phyloP scores from a whole-genome alignment of 805 yeast genomes.

The Hanseniaspora occidentalis region DNA sequence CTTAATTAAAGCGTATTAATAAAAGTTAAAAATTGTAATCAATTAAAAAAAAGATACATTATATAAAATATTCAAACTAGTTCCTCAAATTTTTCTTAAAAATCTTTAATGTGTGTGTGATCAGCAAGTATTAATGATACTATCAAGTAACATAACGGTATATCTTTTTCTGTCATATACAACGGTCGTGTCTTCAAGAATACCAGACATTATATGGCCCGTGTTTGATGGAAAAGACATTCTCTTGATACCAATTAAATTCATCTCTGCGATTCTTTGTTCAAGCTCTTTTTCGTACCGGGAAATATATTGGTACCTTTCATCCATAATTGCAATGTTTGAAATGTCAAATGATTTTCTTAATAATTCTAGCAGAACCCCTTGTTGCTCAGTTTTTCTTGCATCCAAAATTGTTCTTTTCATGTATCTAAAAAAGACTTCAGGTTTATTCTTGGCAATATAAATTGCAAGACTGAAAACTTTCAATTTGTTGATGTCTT shows the following conservation, averaged over 20 bases:
- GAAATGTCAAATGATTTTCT: conserved; percentile 24
- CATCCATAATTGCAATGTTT: conserved; percentile 18
- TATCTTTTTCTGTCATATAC: conserved; percentile 16
- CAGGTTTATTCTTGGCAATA: conserved; percentile 23
- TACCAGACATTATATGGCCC: conserved; percentile 7
- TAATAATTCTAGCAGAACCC: conserved; percentile 22
- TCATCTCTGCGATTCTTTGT: conserved; percentile 15
- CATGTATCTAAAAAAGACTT: conserved; percentile 22
- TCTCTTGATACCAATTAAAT: conserved; percentile 10
- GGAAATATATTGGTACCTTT: conserved; percentile 20
- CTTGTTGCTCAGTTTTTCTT: conserved; percentile 21
- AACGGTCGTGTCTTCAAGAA: conserved; percentile 10
- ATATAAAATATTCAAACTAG: too few species aligned
- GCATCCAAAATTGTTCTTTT: conserved; percentile 10
- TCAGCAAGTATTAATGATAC: too few species aligned
- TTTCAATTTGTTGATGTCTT: conserved; percentile 25
- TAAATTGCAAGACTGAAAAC: conserved; percentile 23
- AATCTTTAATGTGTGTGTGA: too few species aligned
- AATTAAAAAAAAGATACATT: too few species aligned
- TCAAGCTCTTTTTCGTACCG: conserved; percentile 13
- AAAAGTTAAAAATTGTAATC: too few species aligned
- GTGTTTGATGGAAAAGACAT: conserved; percentile 7
- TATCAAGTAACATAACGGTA: neutral
- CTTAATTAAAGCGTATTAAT: neutral
- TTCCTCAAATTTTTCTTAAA: too few species aligned